These are phyloP conservation scores for Leccinum olivaceopallidum DNA, from an alignment of 768 basidiomycete genomes.

Conservation along the genomic window DNA sequence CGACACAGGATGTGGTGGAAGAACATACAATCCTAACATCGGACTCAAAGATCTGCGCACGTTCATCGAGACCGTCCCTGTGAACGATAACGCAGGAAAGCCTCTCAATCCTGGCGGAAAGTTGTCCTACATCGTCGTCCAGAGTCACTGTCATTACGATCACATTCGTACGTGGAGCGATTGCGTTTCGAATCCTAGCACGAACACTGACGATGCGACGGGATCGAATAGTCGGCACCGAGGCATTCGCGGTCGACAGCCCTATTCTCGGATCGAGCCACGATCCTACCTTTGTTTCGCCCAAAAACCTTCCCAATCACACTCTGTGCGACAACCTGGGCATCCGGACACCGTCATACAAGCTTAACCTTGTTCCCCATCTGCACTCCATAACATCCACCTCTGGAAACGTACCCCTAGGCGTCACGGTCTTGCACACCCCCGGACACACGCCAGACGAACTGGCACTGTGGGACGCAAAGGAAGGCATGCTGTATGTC, in stretches of 20 bases:
- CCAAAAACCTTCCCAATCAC: slow-evolving; percentile 41
- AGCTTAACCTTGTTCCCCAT: slow-evolving; percentile 47
- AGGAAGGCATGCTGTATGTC: slow-evolving; percentile 54
- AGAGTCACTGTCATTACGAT: slow-evolving; percentile 59
- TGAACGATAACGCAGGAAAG: slow-evolving; percentile 42
- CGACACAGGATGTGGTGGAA: slow-evolving; percentile 58
- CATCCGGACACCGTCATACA: slow-evolving; percentile 46
- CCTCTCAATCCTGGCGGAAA: slow-evolving; percentile 45
- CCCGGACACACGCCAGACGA: slow-evolving; percentile 63
- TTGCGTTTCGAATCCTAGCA: not conserved
- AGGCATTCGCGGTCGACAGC: slow-evolving; percentile 50
- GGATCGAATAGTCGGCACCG: slow-evolving; percentile 39
- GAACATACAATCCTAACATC: slow-evolving; percentile 40
- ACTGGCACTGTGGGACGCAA: slow-evolving; percentile 51
- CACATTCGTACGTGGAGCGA: slow-evolving; percentile 50
- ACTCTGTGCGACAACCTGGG: slow-evolving; percentile 46
- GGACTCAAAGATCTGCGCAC: slow-evolving; percentile 44
- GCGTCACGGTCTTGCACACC: slow-evolving; percentile 50
- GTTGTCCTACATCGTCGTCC: slow-evolving; percentile 47
- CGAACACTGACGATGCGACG: not conserved
- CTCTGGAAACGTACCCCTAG: slow-evolving; percentile 26
- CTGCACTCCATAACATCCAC: slow-evolving; percentile 32
- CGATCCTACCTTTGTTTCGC: slow-evolving; percentile 44
- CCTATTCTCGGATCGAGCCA: slow-evolving; percentile 50
- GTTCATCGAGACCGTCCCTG: slow-evolving; percentile 48